These are phyloP conservation scores for Apiospora malaysiana DNA, from an alignment of 2,329 filamentous ascomycete genomes.

Conservation along the genomic window DNA sequence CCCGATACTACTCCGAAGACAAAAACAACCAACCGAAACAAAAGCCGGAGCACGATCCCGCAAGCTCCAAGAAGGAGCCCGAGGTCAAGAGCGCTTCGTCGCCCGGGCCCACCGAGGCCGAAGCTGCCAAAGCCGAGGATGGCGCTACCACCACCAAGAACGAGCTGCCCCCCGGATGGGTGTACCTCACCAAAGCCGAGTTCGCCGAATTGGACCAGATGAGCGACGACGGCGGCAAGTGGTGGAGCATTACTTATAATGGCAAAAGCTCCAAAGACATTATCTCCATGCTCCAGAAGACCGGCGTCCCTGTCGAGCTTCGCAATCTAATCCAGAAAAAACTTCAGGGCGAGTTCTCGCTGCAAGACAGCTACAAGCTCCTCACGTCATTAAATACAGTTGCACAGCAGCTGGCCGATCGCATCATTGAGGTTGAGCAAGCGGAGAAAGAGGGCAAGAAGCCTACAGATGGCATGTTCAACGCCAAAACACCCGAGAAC, in stretches of 20 bases:
- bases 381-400: slow-evolving; percentile 30
- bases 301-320: slow-evolving; percentile 30
- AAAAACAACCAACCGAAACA: slow-evolving; percentile 31
- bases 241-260: neutral
- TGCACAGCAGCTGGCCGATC: slow-evolving; percentile 26
- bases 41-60: slow-evolving; percentile 21
- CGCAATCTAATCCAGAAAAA: slow-evolving; percentile 28
- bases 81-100: slow-evolving; percentile 36
- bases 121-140: slow-evolving; percentile 28
- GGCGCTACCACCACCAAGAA: slow-evolving; percentile 22
- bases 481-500: slow-evolving; percentile 2
- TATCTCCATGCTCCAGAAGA: slow-evolving; percentile 27
- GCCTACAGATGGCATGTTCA: slow-evolving; percentile 1
- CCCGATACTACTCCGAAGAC: slow-evolving; percentile 34
- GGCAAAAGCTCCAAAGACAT: slow-evolving; percentile 21
- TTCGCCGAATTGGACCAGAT: slow-evolving; percentile 18
- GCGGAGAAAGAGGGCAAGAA: slow-evolving; percentile 6
- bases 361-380: slow-evolving; percentile 28
- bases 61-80: slow-evolving; percentile 29
- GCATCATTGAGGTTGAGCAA: slow-evolving; percentile 19
- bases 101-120: slow-evolving; percentile 36
- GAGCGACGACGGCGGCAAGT: slow-evolving; percentile 6
- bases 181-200: slow-evolving; percentile 34
- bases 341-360: slow-evolving; percentile 7
- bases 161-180: slow-evolving; percentile 38